Conservation (phyloP, 1,284 basidiomycete species). For the Apiotrichum akiyoshidainum region DNA sequence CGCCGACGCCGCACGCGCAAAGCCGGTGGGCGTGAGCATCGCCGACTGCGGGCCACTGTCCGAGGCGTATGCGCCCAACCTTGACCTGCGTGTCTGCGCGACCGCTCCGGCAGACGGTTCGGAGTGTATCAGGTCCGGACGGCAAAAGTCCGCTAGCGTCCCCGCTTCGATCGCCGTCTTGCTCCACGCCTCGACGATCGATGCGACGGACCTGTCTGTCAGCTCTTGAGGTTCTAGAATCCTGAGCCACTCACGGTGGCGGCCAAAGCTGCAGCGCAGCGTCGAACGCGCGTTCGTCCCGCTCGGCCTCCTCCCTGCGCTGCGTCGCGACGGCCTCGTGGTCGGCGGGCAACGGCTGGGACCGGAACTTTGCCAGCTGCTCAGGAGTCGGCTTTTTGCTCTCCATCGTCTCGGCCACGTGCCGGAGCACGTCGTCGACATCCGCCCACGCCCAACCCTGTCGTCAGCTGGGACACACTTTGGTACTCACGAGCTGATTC, state of each 20-base stretch:
- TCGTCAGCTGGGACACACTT: neutral
- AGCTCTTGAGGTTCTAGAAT: neutral
- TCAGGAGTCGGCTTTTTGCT: slow-evolving; percentile 25
- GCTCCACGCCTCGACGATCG: slow-evolving; percentile 2
- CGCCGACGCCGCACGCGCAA: too few relatives aligned
- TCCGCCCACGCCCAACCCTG: slow-evolving; percentile 34
- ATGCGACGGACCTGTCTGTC: slow-evolving; percentile 9
- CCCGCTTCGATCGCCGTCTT: neutral
- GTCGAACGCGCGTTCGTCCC: slow-evolving; percentile 5
- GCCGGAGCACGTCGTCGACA: slow-evolving; percentile 21
- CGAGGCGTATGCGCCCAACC: too few relatives aligned
- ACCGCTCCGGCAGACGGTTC: too few relatives aligned
- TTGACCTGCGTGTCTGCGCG: too few relatives aligned
- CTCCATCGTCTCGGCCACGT: slow-evolving; percentile 28
- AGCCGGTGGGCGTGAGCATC: too few relatives aligned
- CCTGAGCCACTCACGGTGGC: slow-evolving; percentile 12
- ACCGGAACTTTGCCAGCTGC: slow-evolving; percentile 15
- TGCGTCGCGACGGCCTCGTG: neutral
- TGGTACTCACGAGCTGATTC: slow-evolving; percentile 34
- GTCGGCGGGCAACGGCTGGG: neutral
- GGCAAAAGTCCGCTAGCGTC: too few relatives aligned
- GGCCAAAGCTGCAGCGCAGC: slow-evolving; percentile 20
- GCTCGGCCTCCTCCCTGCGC: slow-evolving; percentile 2
- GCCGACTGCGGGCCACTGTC: too few relatives aligned
- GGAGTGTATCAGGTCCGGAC: too few relatives aligned